Conservation (phyloP, 352 stramenopile species). For the Pythium phragmitis region DNA sequence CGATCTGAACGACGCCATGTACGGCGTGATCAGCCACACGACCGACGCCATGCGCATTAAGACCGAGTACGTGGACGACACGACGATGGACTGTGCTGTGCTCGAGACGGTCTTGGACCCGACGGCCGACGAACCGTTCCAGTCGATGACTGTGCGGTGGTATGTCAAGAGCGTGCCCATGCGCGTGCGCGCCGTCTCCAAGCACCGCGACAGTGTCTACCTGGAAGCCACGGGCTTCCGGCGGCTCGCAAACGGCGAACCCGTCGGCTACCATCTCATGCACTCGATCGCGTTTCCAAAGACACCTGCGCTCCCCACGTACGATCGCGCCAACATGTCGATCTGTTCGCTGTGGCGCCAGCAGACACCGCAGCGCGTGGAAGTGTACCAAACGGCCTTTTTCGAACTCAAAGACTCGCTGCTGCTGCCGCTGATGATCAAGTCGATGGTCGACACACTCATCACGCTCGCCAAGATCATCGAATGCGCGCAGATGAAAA, state of each 20-base stretch:
- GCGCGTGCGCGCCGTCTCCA: slow-evolving; percentile 36
- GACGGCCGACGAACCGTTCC: slow-evolving; percentile 43
- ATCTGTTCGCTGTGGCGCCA: slow-evolving; percentile 51
- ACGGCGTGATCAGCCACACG: slow-evolving; percentile 41
- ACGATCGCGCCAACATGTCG: slow-evolving; percentile 51
- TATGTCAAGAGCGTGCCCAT: slow-evolving; percentile 48
- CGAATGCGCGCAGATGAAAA: slow-evolving; percentile 52
- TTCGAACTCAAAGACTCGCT: slow-evolving; percentile 23
- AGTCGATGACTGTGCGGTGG: slow-evolving; percentile 57
- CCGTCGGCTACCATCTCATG: slow-evolving; percentile 52
- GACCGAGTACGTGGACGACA: slow-evolving; percentile 46
- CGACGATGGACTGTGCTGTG: slow-evolving; percentile 49
- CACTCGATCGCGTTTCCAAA: slow-evolving; percentile 60
- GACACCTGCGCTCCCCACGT: slow-evolving; percentile 34
- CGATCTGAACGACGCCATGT: slow-evolving; percentile 57
- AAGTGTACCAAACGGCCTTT: not conserved
- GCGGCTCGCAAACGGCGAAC: slow-evolving; percentile 37
- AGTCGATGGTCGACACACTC: slow-evolving; percentile 37
- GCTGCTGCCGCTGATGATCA: slow-evolving; percentile 37
- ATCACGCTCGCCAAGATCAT: slow-evolving; percentile 33
- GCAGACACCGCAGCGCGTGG: not conserved
- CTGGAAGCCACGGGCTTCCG: slow-evolving; percentile 54
- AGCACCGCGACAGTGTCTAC: slow-evolving; percentile 56
- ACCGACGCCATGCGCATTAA: slow-evolving; percentile 52
- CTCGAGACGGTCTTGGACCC: slow-evolving; percentile 44